Evolutionary conservation across 345 rosid genomes (phyloP), one percentile per base, ranked within the genome.

Genomic region (Eutrema heterophyllum): DNA sequence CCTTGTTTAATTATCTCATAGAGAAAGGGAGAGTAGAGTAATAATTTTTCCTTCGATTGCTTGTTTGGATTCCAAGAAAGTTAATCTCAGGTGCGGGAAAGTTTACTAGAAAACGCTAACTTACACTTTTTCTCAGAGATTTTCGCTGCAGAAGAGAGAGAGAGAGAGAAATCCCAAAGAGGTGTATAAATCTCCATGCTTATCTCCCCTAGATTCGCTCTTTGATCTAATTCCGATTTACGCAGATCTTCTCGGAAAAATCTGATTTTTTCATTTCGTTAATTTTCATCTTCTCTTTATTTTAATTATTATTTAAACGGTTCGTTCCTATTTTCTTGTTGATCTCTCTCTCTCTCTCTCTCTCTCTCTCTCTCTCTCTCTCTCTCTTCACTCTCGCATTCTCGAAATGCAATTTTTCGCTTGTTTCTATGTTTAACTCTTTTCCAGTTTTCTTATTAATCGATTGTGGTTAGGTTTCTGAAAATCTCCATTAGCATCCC

Each of bases 181-280:
- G 1, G 39, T 27, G 63, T 68, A 41, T 39, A 3, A 54, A 68
- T 68, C 63, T 46, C 30, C 68, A 29, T 9, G 10, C 41, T 33
- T 64, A 33, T 64, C 56, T 68, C 72, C 72, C 30, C 63, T 54
- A 57, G 18, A 53, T 53, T 55, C 64, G 64, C 41, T 68, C 41
- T 53, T 18, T 15, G 36, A 16, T 45, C 41, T 35, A 9, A 35
- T 57, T 15, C 26, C 18, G 33, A 60, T 60, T 60, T 38, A 0
- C 1, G 21, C 55, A 48, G 30, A 55, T 68, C 30, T 68, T 41
- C 39, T 3, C 8, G 16, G 12, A 11, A 35, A 16, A 48, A 48
- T 41, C 54, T 29, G 4, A 40, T 3, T 52, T 39, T 51, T 6
- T 10, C 7, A 0, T 4, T 49, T 49, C 29, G 3, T 15, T 16